A percentile compares a stretch with the other conserved stretches of the same genome.
Conservation (phyloP, 1,284 basidiomycete genomes). For the Rhodotorula sp. region DNA sequence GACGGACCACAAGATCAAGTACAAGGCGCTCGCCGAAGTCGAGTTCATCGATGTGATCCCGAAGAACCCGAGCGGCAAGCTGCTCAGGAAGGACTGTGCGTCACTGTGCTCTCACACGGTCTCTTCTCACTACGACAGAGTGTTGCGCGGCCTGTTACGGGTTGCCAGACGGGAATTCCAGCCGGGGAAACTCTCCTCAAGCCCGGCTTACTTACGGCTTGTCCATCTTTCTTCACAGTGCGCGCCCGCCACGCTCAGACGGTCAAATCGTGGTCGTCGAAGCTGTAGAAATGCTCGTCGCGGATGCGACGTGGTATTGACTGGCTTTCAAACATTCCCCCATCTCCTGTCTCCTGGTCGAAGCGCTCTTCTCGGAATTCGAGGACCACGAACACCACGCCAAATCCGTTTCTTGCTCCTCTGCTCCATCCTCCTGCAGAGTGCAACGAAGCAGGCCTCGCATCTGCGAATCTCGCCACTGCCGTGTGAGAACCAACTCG, state of each 20-base stretch:
- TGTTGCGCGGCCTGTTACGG: too few species aligned
- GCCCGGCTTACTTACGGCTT: neutral
- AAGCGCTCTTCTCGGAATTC: too few species aligned
- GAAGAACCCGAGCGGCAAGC: conserved; percentile 46
- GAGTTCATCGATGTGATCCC: conserved; percentile 67
- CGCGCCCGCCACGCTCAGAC: neutral
- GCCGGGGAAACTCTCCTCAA: neutral
- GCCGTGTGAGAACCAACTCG: too few species aligned
- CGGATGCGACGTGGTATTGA: too few species aligned
- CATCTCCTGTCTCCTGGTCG: too few species aligned
- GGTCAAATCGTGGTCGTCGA: neutral
- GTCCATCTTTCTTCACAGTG: neutral
- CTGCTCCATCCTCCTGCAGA: too few species aligned
- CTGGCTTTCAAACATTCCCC: too few species aligned
- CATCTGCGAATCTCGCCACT: too few species aligned
- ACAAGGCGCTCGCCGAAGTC: conserved; percentile 70
- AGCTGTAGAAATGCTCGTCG: conserved; percentile 21
- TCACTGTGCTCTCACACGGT: neutral
- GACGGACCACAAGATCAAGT: conserved; percentile 64
- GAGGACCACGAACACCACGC: neutral
- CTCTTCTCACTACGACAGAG: too few species aligned
- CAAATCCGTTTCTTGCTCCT: neutral
- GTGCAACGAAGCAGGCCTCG: neutral
- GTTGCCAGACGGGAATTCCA: too few species aligned
- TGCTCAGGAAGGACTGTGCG: conserved; percentile 31